Conservation (phyloP, 2,329 filamentous ascomycete species). For the Aureobasidium sp. region DNA sequence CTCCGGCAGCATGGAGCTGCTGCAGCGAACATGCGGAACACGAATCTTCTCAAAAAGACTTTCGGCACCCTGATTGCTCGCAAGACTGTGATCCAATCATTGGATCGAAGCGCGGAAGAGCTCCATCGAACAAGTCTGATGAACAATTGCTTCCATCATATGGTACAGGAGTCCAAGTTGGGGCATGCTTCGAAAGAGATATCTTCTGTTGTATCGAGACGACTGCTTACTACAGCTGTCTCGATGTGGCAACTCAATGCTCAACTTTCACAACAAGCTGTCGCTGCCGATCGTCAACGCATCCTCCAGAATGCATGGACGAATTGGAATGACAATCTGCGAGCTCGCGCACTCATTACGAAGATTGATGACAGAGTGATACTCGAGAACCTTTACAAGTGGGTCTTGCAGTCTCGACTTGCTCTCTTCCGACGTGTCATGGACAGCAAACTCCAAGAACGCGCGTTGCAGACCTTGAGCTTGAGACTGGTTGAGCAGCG, state of each 20-base stretch:
- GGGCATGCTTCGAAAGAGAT: background rate
- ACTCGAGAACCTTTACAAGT: conserved; percentile 50
- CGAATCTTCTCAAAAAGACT: background rate
- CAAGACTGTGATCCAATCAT: background rate
- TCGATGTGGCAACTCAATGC: conserved; percentile 40
- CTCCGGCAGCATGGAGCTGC: background rate
- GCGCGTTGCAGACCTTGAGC: conserved; percentile 15
- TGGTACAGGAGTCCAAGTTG: background rate
- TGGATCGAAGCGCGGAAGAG: background rate
- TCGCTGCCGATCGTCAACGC: conserved; percentile 41
- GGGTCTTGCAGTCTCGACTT: conserved; percentile 45
- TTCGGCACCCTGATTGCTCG: background rate
- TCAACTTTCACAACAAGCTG: conserved; percentile 33
- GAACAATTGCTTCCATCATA: background rate
- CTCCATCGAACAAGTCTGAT: background rate
- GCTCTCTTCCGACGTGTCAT: conserved; percentile 31
- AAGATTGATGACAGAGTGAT: conserved; percentile 49
- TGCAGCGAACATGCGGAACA: background rate
- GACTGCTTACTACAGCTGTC: conserved; percentile 34
- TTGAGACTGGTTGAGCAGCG: conserved; percentile 10
- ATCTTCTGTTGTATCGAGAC: background rate
- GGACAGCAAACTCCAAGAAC: conserved; percentile 18
- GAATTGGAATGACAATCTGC: conserved; percentile 53
- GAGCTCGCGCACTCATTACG: conserved; percentile 42
- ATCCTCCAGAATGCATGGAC: conserved; percentile 50